Evolutionary conservation across 352 stramenopile species (phyloP).

Genomic region (Albugo candida): DNA sequence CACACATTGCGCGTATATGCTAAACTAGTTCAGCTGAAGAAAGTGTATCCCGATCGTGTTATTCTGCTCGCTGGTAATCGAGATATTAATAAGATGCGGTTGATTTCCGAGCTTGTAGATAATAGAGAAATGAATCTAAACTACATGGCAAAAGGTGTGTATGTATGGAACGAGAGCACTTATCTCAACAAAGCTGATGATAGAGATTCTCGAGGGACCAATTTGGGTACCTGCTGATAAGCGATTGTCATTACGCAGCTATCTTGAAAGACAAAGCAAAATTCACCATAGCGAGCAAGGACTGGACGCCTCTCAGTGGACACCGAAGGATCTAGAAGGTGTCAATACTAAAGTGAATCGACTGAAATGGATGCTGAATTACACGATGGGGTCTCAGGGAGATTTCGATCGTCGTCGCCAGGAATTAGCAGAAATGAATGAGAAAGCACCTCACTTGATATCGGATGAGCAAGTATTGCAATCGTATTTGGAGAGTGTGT

Average conservation of each 20-base stretch:
- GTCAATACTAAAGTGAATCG: conserved; percentile 67
- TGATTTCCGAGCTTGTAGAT: conserved; percentile 64
- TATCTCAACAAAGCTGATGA: no score
- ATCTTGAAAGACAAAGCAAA: conserved; percentile 16
- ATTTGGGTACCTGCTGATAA: conserved; percentile 37
- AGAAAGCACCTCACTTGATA: conserved; percentile 13
- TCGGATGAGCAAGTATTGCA: conserved; percentile 60
- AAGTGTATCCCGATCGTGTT: conserved; percentile 69
- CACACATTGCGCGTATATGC: conserved; percentile 73
- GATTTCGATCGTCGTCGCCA: conserved; percentile 77
- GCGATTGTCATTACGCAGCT: conserved; percentile 29
- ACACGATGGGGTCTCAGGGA: conserved; percentile 79
- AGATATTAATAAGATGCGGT: conserved; percentile 86
- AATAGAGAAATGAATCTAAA: conserved; percentile 44
- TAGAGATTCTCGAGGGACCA: conserved; percentile 51
- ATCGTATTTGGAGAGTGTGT: conserved; percentile 60
- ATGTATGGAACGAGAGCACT: no score
- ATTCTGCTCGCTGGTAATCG: conserved; percentile 85
- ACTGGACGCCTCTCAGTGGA: no score
- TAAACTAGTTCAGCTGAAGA: conserved; percentile 74
- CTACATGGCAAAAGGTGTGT: conserved; percentile 23
- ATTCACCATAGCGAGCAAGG: background rate
- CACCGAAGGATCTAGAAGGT: no score
- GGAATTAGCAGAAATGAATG: conserved; percentile 32
- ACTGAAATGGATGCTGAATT: conserved; percentile 77